Evolutionary conservation across 2,329 filamentous ascomycete genomes (phyloP), one percentile per base, ranked within the genome.

Genomic region (Curvularia hawaiiensis): DNA sequence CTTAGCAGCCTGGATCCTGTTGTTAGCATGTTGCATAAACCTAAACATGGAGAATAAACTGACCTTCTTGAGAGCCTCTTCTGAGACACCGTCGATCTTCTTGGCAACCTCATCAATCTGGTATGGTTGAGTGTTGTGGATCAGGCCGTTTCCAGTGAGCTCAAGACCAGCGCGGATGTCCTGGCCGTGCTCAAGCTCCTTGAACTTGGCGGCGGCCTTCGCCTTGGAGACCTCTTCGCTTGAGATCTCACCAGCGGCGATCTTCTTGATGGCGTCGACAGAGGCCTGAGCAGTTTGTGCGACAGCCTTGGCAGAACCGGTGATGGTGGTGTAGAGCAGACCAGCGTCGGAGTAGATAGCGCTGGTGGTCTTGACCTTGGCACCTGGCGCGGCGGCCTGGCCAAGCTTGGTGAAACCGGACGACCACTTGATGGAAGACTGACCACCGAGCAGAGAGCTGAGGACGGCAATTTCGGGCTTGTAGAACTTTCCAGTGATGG

Each of bases 371-470:
- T 85, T 83, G 71, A 92, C 85, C 50, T 83, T 84, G 63, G 90
- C 86, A 65, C 87, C 86, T 38, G 88, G 83, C 71, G 86, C 82
- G 45, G 84, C 83, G 56, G 88, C 85, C 83, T 97, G 93, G 74
- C 90, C 85, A 59, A 99, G 86, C 61, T 97, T 84, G 58, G 91
- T 94, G 85, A 97, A 98, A 70, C 95, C 95, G 62, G 91, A 82
- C 51, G 91, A 89, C 94, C 94, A 99, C 84, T 98, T 99, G 83
- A 98, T 92, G 79, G 83, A 90, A 53, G 92, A 90, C 79, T 96
- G 82, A 61, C 94, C 95, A 74, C 95, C 95, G 51, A 99, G 90
- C 20, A 99, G 88, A 63, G 92, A 88, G 56, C 90, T 87, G 55
- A 99, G 88, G 62, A 99, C 92, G 62, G 90, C 86, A 63, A 92